Percentiles rank a stretch among this genome's conserved stretches.
Conservation (phyloP, 2,329 filamentous ascomycete species). For the Coniochaeta prunicola region DNA sequence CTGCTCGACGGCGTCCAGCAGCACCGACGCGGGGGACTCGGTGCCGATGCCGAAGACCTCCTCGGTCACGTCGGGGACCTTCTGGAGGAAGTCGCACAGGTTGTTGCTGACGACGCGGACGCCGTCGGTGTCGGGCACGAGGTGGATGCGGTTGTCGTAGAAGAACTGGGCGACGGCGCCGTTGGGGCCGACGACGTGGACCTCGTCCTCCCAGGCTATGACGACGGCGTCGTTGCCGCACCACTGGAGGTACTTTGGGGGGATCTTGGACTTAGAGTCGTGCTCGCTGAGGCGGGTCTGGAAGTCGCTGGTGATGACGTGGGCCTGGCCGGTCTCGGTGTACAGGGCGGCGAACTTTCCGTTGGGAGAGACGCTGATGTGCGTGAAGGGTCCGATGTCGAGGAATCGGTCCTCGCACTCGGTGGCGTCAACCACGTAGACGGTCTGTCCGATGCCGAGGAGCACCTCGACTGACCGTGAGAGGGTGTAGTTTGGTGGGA, state of each 20-base stretch:
- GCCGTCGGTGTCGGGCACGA: constrained; percentile 66
- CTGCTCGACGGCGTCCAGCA: constrained; percentile 86
- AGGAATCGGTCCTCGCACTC: constrained; percentile 89
- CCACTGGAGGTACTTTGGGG: constrained; percentile 87
- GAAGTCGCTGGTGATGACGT: constrained; percentile 93
- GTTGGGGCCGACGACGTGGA: constrained; percentile 84
- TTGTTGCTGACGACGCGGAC: constrained; percentile 85
- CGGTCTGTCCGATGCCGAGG: constrained; percentile 74
- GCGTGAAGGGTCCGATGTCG: constrained; percentile 85
- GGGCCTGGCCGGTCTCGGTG: constrained; percentile 74
- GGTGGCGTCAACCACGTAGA: constrained; percentile 79
- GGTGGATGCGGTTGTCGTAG: constrained; percentile 85
- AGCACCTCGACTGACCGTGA: constrained; percentile 91
- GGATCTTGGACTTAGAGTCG: constrained; percentile 76
- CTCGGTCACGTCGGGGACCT: constrained; percentile 77
- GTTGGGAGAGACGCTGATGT: constrained; percentile 86
- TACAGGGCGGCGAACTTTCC: constrained; percentile 85
- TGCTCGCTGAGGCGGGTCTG: constrained; percentile 89
- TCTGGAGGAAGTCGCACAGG: constrained; percentile 95
- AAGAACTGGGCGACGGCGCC: constrained; percentile 72
- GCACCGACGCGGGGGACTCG: constrained; percentile 81
- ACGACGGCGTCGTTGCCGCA: constrained; percentile 92
- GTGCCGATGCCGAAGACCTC: constrained; percentile 87
- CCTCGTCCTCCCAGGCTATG: constrained; percentile 95
- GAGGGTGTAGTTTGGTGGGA: constrained; percentile 80